Percentiles rank a stretch among this genome's conserved stretches.
Evolutionary conservation across 2,329 filamentous ascomycete genomes (phyloP).

Genomic region (Arthroderma sp.): DNA sequence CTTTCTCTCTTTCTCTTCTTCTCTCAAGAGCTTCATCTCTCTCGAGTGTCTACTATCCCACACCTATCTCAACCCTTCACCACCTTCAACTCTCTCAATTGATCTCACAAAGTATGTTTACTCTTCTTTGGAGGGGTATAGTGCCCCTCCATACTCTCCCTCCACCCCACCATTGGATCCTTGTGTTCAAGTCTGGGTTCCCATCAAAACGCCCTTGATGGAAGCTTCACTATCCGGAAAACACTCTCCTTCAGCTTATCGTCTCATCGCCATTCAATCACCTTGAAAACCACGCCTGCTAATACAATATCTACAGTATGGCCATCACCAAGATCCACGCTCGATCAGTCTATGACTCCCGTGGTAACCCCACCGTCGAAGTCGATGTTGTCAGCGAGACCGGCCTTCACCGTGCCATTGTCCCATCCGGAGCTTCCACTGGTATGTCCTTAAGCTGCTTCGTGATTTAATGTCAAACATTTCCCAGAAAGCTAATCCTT

Average conservation of each 20-base stretch:
- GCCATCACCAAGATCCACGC: constrained; percentile 80
- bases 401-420: constrained; percentile 92
- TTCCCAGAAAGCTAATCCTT: neutral
- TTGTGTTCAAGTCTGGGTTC: too few relatives aligned
- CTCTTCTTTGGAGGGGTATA: too few relatives aligned
- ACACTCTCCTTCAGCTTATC: neutral
- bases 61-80: neutral
- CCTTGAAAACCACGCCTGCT: too few relatives aligned
- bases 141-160: constrained; percentile 1
- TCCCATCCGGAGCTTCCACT: constrained; percentile 91
- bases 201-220: too few relatives aligned
- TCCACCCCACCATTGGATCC: constrained; percentile 4
- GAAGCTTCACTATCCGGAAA: too few relatives aligned
- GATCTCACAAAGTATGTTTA: neutral
- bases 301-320: constrained; percentile 41
- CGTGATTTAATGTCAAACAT: neutral
- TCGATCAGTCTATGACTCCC: constrained; percentile 96
- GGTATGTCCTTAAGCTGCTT: constrained; percentile 41
- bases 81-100: constrained; percentile 1
- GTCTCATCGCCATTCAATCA: too few relatives aligned
- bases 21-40: neutral
- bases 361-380: constrained; percentile 95
- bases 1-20: constrained; percentile 8
- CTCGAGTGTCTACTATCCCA: too few relatives aligned
- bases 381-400: constrained; percentile 94